Evolutionary conservation across 176 grass and related monocot species (phyloP).

Genomic region (Pharus latifolius): DNA sequence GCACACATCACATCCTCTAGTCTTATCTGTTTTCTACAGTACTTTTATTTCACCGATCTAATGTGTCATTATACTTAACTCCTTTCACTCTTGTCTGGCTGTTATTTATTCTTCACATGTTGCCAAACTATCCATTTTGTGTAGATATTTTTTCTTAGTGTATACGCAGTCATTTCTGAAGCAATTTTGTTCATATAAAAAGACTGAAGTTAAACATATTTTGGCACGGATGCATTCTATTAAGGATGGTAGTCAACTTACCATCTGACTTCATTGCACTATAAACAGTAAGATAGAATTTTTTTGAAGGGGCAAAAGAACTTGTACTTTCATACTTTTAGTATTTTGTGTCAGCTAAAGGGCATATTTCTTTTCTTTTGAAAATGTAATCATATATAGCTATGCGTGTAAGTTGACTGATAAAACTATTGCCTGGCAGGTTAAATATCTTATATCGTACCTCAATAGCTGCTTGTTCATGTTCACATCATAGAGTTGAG

Average conservation of each 20-base stretch:
- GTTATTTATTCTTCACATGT: neutral
- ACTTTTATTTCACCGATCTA: neutral
- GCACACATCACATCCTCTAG: neutral
- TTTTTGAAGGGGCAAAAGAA: too few species aligned
- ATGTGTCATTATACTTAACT: neutral
- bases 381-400: neutral
- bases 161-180: neutral
- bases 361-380: neutral
- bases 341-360: neutral
- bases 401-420: neutral
- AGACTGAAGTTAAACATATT: conserved; percentile 11
- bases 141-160: neutral
- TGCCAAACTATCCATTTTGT: neutral
- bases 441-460: neutral
- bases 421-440: neutral
- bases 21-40: neutral
- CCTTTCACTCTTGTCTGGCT: neutral
- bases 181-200: neutral
- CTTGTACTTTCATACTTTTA: neutral
- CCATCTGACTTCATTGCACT: neutral
- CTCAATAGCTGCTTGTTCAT: neutral
- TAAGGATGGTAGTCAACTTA: neutral
- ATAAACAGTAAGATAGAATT: neutral
- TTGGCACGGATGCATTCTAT: neutral
- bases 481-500: neutral